Base-by-base conservation (phyloP, 2,329 filamentous ascomycete genomes). In the Hypoxylon sp. region DNA sequence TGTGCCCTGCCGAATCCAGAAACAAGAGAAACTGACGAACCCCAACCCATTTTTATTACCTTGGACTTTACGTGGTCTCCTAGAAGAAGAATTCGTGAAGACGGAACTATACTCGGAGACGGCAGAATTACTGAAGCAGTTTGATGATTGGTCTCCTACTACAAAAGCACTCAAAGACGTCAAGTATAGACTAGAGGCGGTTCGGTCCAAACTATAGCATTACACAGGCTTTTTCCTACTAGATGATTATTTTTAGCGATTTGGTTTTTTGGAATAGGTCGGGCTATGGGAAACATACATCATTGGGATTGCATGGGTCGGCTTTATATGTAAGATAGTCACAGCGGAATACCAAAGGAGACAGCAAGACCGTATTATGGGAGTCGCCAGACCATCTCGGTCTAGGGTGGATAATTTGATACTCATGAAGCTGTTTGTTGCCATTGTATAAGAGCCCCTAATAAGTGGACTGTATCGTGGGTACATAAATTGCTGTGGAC, bases 111-210 rank as follows among this genome's bases (percentile, higher is more conserved):
- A 87, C 30, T 79, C 84, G 1, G 95, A 99, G 79, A 93, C 92
- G 6, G 86, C 87, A 63, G 87, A 93, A 73, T 78, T 99, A 52
- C 81, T 99, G n/a, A 83, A 82, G 62, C 89, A 97, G 76, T 99
- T 98, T 77, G 94, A 98, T 75, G 88, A 92, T 55, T 99, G 95
- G 95, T 94, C 91, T 74, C 95, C 95, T 0, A 85, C 83, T 0
- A 97, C 89, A 6, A 99, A 98, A 80, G 91, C 91, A 44, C 79
- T 99, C 60, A 97, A 95, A 79, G 95, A 99, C 78, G 94, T 99
- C 48, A 97, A 97, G 78, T 98, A 96, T 78, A 85, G 95, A 65
- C 82, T 99, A 19, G 95, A 98, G 79, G 94, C 91, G 2, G 92
- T 99, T 46, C 86, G 92, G 72, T 97, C 93, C 49, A 96, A 93